These are phyloP conservation scores for Zelopaecilomyces penicillatus DNA, from an alignment of 2,329 filamentous ascomycete genomes.

Conservation along the genomic window DNA sequence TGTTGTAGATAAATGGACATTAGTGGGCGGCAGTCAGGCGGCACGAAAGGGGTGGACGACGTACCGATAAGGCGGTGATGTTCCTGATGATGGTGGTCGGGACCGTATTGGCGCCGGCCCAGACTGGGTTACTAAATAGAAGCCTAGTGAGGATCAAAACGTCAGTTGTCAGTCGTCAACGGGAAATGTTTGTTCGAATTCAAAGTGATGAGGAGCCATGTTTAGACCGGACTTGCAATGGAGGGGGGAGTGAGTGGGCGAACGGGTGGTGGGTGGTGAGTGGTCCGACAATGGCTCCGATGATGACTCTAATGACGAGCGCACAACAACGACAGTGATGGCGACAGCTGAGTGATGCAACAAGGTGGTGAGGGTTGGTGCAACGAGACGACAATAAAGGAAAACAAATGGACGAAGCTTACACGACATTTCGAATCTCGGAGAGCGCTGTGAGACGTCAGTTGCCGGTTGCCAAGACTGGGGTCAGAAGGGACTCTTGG, in stretches of 20 bases:
- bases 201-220: neutral
- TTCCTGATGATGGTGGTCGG: conserved; percentile 49
- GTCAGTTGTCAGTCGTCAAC: conserved; percentile 2
- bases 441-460: conserved; percentile 36
- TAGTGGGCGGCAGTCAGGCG: conserved; percentile 9
- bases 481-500: conserved; percentile 8
- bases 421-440: conserved; percentile 44
- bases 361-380: neutral
- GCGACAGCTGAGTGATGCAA: neutral
- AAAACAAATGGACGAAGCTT: conserved; percentile 12
- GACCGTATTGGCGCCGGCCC: conserved; percentile 39
- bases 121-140: conserved; percentile 52
- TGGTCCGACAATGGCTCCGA: neutral
- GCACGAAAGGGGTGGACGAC: conserved; percentile 17
- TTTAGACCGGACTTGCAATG: neutral
- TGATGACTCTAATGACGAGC: neutral
- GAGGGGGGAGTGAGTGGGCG: neutral
- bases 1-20: conserved; percentile 15
- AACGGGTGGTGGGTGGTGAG: neutral
- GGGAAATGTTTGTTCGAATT: neutral
- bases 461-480: conserved; percentile 19
- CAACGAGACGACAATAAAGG: neutral
- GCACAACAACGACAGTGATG: neutral
- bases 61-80: conserved; percentile 47
- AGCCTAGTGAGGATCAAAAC: conserved; percentile 30